Percentiles rank a stretch among this genome's conserved stretches.
phyloP scores from a whole-genome alignment of 257 asterid species.

The Nicotiana noctiflora region DNA sequence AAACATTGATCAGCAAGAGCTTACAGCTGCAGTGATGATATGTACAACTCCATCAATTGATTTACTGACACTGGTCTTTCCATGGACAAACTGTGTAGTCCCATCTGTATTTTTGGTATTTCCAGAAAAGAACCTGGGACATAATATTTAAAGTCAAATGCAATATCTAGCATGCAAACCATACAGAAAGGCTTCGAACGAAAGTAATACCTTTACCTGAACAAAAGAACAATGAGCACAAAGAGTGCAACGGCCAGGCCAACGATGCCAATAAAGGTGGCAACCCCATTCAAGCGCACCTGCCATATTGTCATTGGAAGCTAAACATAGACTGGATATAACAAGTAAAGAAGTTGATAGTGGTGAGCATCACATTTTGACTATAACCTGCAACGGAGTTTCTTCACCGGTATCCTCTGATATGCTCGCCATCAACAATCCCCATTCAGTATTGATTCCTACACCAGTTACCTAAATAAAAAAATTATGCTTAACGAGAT shows the following conservation, averaged over 20 bases:
- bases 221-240: slow-evolving; percentile 66
- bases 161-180: slow-evolving; percentile 12
- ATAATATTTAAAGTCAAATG: not conserved
- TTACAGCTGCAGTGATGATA: slow-evolving; percentile 81
- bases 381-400: slow-evolving; percentile 88
- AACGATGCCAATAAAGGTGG: slow-evolving; percentile 88
- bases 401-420: slow-evolving; percentile 98
- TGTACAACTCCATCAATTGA: slow-evolving; percentile 62
- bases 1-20: slow-evolving; percentile 25
- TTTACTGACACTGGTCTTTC: slow-evolving; percentile 47
- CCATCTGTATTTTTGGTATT: slow-evolving; percentile 64
- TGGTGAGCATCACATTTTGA: slow-evolving; percentile 1
- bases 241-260: slow-evolving; percentile 79
- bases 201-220: slow-evolving; percentile 36
- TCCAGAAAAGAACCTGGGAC: slow-evolving; percentile 75
- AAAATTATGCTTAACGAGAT: slow-evolving; percentile 7
- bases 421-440: slow-evolving; percentile 90
- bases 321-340: not conserved
- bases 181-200: slow-evolving; percentile 2
- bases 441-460: slow-evolving; percentile 97
- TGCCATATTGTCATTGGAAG: slow-evolving; percentile 18
- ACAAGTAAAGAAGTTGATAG: not conserved
- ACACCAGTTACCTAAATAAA: slow-evolving; percentile 74
- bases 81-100: slow-evolving; percentile 64
- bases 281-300: slow-evolving; percentile 97